Percentiles rank a stretch among this genome's conserved stretches.
phyloP scores from a whole-genome alignment of 768 basidiomycete species.

The Termitomyces sp. region DNA sequence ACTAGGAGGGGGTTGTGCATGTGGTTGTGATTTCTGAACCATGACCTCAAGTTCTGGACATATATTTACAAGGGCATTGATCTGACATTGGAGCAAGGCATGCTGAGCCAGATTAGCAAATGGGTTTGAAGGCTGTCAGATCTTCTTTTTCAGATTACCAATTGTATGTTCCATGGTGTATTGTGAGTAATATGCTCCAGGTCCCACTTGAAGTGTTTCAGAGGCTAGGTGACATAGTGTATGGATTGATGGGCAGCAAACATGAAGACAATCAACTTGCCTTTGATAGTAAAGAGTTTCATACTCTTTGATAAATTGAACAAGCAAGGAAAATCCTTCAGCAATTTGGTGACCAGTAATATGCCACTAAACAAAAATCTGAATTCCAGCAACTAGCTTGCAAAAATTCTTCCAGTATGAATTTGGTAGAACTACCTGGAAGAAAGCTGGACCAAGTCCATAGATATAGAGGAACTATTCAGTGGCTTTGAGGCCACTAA shows the following conservation, averaged over 20 bases:
- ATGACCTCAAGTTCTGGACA: no score
- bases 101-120: conserved; percentile 23
- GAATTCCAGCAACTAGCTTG: no score
- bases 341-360: conserved; percentile 14
- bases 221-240: conserved; percentile 19
- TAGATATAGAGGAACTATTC: no score
- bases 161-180: conserved; percentile 26
- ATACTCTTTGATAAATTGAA: no score
- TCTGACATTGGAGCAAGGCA: conserved; percentile 16
- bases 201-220: conserved; percentile 19
- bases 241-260: conserved; percentile 26
- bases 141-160: conserved; percentile 23
- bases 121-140: no score
- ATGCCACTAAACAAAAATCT: conserved; percentile 15
- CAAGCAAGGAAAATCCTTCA: conserved; percentile 15
- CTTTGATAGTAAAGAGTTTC: conserved; percentile 25
- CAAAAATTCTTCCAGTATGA: no score
- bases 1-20: neutral
- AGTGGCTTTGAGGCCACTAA: no score
- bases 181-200: no score
- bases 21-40: neutral
- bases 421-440: conserved; percentile 15
- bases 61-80: no score
- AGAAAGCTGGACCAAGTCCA: no score
- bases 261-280: conserved; percentile 21